phyloP scores from a whole-genome alignment of 495 filamentous ascomycete genomes.

The Lepraria neglecta region DNA sequence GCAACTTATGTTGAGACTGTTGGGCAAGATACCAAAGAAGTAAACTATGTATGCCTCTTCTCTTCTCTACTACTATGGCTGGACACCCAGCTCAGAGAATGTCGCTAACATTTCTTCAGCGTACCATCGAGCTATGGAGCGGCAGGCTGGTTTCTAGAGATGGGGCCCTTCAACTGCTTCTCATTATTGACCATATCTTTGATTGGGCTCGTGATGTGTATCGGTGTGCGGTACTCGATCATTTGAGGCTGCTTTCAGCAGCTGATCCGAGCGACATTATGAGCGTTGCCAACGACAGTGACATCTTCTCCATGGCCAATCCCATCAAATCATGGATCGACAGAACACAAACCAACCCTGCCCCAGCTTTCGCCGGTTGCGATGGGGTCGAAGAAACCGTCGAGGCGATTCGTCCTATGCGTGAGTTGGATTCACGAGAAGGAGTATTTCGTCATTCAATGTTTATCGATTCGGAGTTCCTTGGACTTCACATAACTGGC shows the following conservation, averaged over 20 bases:
- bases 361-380: background rate
- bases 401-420: background rate
- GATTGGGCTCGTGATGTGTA: slow-evolving; percentile 37
- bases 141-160: slow-evolving; percentile 26
- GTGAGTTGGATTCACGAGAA: background rate
- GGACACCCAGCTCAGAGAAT: no score
- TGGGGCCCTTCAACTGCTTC: slow-evolving; percentile 30
- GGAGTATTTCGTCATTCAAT: background rate
- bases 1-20: slow-evolving; percentile 13
- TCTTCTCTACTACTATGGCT: no score
- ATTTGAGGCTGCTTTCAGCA: background rate
- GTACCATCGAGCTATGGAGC: slow-evolving; percentile 27
- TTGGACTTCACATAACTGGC: no score
- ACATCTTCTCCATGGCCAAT: background rate
- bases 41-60: background rate
- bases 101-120: background rate
- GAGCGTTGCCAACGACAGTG: background rate
- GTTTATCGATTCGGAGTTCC: no score
- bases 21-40: background rate
- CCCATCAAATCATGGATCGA: background rate
- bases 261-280: background rate
- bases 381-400: background rate
- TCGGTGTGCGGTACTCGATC: background rate
- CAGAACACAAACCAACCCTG: background rate
- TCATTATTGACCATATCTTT: slow-evolving; percentile 35